These are phyloP conservation scores for Aspergillus pseudoviridinutans DNA, from an alignment of 2,329 filamentous ascomycete species.

Conservation along the genomic window DNA sequence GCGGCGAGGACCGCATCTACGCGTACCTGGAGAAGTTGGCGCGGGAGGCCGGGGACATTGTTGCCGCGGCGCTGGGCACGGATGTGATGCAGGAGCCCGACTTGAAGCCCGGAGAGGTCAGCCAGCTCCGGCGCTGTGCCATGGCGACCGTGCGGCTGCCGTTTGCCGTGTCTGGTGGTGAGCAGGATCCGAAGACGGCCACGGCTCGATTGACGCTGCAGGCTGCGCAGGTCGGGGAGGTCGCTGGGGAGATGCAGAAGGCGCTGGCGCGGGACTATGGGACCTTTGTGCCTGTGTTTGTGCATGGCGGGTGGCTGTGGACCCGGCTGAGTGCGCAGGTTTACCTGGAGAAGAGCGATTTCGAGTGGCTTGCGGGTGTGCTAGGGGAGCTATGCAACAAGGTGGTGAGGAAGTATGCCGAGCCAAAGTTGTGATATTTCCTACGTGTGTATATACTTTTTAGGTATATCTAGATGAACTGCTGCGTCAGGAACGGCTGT, in stretches of 20 bases:
- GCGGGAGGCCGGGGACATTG: conserved; percentile 56
- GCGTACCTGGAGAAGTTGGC: conserved; percentile 62
- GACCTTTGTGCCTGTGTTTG: conserved; percentile 66
- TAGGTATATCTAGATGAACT: background rate
- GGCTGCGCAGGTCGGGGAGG: conserved; percentile 37
- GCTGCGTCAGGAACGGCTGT: conserved; percentile 1
- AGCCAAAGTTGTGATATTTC: background rate
- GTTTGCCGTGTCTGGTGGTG: conserved; percentile 39
- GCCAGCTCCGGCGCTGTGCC: conserved; percentile 57
- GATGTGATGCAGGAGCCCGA: conserved; percentile 59
- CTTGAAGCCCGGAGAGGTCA: conserved; percentile 22
- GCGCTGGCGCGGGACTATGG: conserved; percentile 57
- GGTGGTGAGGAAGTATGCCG: conserved; percentile 41
- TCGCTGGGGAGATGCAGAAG: conserved; percentile 57
- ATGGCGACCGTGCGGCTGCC: conserved; percentile 74
- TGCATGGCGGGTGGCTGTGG: conserved; percentile 63
- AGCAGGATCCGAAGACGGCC: background rate
- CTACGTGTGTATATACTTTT: background rate
- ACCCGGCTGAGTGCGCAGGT: conserved; percentile 73
- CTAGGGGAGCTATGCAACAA: conserved; percentile 56
- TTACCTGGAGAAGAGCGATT: conserved; percentile 77
- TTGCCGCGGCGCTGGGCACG: conserved; percentile 64
- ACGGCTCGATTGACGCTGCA: conserved; percentile 25
- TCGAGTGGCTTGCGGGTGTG: conserved; percentile 62
- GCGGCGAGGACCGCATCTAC: conserved; percentile 68